A percentile compares a stretch with the other conserved stretches of the same genome.
Evolutionary conservation across 768 basidiomycete genomes (phyloP).

Genomic region (Pleurotus tuber-regium): DNA sequence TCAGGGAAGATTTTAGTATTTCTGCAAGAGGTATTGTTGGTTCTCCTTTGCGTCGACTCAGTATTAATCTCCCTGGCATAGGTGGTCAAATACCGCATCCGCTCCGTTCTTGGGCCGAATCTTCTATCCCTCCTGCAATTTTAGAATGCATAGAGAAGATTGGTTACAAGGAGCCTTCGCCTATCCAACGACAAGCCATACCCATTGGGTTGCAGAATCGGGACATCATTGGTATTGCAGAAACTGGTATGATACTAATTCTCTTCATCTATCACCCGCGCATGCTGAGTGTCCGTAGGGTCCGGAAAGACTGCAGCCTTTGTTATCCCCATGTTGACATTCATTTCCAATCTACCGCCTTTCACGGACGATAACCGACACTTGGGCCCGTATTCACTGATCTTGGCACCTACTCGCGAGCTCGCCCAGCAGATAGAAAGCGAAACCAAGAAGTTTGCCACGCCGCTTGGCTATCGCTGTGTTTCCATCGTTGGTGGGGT

Average conservation of each 20-base stretch:
- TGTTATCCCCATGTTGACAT: slow-evolving; percentile 96
- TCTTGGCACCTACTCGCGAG: slow-evolving; percentile 96
- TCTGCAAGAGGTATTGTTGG: slow-evolving; percentile 71
- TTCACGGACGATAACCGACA: slow-evolving; percentile 93
- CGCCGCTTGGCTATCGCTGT: slow-evolving; percentile 86
- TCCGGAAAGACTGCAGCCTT: slow-evolving; percentile 99
- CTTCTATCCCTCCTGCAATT: slow-evolving; percentile 73
- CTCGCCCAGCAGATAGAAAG: slow-evolving; percentile 96
- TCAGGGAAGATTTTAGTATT: slow-evolving; percentile 97
- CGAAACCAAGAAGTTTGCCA: slow-evolving; percentile 90
- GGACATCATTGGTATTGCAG: slow-evolving; percentile 97
- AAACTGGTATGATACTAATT: slow-evolving; percentile 69
- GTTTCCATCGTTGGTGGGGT: slow-evolving; percentile 99
- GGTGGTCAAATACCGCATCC: slow-evolving; percentile 95
- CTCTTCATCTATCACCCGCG: slow-evolving; percentile 4
- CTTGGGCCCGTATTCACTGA: slow-evolving; percentile 89
- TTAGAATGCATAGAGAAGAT: slow-evolving; percentile 84
- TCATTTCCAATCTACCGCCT: slow-evolving; percentile 82
- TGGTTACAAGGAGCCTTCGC: slow-evolving; percentile 95
- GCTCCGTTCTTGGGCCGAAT: slow-evolving; percentile 89
- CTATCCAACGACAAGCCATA: slow-evolving; percentile 98
- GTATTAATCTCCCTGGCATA: slow-evolving; percentile 24
- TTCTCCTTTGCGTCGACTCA: background rate
- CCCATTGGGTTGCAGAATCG: slow-evolving; percentile 97
- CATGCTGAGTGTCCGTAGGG: too few relatives aligned